Conservation (phyloP, 768 basidiomycete genomes). For the Rhodotorula babjevae region DNA sequence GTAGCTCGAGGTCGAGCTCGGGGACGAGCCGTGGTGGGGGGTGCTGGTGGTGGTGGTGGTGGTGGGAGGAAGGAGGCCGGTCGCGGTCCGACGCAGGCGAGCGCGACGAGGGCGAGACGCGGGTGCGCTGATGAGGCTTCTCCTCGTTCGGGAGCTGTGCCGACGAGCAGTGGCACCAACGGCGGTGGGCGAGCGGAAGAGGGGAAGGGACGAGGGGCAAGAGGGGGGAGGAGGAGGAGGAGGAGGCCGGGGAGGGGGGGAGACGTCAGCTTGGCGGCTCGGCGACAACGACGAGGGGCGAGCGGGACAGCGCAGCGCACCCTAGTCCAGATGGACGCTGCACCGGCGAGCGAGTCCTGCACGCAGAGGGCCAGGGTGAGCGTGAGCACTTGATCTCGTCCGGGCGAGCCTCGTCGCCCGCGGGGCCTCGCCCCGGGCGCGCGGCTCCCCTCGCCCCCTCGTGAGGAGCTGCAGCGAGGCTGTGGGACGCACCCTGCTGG, state of each 20-base stretch:
- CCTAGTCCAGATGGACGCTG: constrained; percentile 21
- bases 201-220: neutral
- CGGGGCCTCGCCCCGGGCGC: too few relatives aligned
- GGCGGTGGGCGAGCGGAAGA: neutral
- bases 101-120: neutral
- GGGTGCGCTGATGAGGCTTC: neutral
- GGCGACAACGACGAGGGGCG: neutral
- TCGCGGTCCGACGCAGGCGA: constrained; percentile 1
- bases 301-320: neutral
- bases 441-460: too few relatives aligned
- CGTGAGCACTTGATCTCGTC: too few relatives aligned
- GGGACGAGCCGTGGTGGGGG: neutral
- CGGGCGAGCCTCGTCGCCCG: too few relatives aligned
- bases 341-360: neutral
- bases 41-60: neutral
- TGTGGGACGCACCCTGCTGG: neutral
- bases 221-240: neutral
- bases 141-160: constrained; percentile 29
- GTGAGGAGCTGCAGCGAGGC: neutral
- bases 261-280: too few relatives aligned
- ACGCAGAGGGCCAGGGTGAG: too few relatives aligned
- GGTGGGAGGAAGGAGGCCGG: neutral
- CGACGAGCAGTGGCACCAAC: neutral
- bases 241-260: neutral
- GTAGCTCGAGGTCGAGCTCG: neutral